Conservation (phyloP, 805 yeast genomes). For the Metschnikowia continentalis region DNA sequence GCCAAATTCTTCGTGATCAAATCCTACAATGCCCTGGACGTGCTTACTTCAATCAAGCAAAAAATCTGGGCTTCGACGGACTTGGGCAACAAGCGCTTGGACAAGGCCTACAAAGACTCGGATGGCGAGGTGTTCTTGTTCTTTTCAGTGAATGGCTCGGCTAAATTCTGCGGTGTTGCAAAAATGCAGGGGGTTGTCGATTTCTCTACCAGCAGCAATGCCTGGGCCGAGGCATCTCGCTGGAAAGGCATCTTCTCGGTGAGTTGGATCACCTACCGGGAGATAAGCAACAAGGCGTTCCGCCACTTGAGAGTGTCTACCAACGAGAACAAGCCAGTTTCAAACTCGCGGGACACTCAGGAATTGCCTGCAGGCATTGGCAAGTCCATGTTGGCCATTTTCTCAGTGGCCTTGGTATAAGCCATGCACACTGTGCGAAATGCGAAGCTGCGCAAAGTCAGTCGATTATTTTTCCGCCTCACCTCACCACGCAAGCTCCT, state of each 20-base stretch:
- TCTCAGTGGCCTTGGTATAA: slow-evolving; percentile 14
- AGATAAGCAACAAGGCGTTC: slow-evolving; percentile 46
- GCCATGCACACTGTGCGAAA: neutral
- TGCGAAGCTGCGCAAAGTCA: slow-evolving; percentile 1
- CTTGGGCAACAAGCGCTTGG: slow-evolving; percentile 50
- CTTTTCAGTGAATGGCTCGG: slow-evolving; percentile 51
- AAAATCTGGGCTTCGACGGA: slow-evolving; percentile 59
- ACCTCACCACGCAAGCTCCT: neutral
- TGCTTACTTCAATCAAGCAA: slow-evolving; percentile 45
- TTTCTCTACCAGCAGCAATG: slow-evolving; percentile 33
- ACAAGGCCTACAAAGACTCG: slow-evolving; percentile 36
- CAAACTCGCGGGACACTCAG: slow-evolving; percentile 60
- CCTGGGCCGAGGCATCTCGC: slow-evolving; percentile 45
- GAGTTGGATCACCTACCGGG: slow-evolving; percentile 49
- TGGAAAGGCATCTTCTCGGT: slow-evolving; percentile 54
- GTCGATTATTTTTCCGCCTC: slow-evolving; percentile 1
- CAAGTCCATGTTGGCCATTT: slow-evolving; percentile 42
- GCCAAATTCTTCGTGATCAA: slow-evolving; percentile 50
- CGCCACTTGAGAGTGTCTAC: slow-evolving; percentile 42
- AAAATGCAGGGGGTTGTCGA: slow-evolving; percentile 43
- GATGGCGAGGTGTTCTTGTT: slow-evolving; percentile 42
- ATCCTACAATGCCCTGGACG: slow-evolving; percentile 47
- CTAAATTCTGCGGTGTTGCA: slow-evolving; percentile 47
- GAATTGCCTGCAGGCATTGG: slow-evolving; percentile 51
- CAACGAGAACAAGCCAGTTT: slow-evolving; percentile 49